Evolutionary conservation across 371 early-diverging fungal genomes (phyloP), one percentile per base, ranked within the genome.

Genomic region (Syncephalastrum sp.): DNA sequence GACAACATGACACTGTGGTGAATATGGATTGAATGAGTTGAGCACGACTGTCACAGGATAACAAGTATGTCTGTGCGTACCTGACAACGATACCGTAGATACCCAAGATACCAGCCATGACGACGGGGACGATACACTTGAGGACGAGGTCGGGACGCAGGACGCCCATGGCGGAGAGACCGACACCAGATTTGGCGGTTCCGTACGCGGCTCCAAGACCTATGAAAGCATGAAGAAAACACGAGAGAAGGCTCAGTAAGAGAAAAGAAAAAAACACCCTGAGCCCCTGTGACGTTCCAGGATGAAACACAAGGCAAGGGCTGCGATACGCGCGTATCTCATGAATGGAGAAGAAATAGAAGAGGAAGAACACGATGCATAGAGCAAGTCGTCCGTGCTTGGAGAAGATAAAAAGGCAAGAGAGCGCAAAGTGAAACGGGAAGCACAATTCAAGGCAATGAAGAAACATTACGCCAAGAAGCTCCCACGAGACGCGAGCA

Each of bases 41-140:
- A 33, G 38, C 8, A 27, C 27, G 10, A 33, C 12, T 33, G 10
- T 33, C 1, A 10, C 8, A 33, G 5, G 5, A 33, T 5, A 33
- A 10, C 6, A 33, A 33, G 38, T 10, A 12, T 33, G 38, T 33
- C 38, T 33, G 38, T 33, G 38, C 42, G 23, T 45, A 56, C 57
- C 92, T 77, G 46, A 96, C 93, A 14, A 97, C 97, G 29, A 98
- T 85, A 59, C 99, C 99, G 80, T 98, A 98, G 62, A 98, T 92
- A 62, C 90, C 96, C 74, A 98, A 87, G 71, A 98, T 97, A 89
- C 98, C 98, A 69, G 96, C 95, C 98, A 98, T 97, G 72, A 98
- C 92, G 47, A 97, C 93, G 15, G 98, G 98, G 52, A 97, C 86
- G 41, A 93, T 82, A 49, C 82, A 82, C 59, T 92, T 96, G 88